Base-by-base conservation (phyloP, 2,329 filamentous ascomycete species). In the Periconia sp. region DNA sequence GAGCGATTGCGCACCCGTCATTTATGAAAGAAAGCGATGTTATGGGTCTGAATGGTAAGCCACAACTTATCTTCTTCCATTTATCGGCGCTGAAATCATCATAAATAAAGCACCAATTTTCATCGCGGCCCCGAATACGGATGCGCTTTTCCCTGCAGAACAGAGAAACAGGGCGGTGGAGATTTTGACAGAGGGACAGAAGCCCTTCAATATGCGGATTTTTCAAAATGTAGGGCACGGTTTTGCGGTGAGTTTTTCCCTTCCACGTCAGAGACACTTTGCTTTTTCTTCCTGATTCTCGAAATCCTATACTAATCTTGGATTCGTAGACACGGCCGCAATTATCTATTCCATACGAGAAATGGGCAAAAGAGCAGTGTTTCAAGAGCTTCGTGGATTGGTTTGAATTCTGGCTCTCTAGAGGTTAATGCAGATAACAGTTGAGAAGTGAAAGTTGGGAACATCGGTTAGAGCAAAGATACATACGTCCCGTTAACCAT, bases 1-100 rank as follows among this genome's bases (percentile, higher is more conserved):
- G 80, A 1, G 80, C 79, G 0, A 79, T 82, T 62, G 80, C 78
- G 0, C 80, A 82, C 56, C 81, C 81, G 1, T 76, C 80, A 0
- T 77, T 79, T 54, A 58, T 82, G 44, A 80, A 78, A 45, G 78
- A 82, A 48, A 63, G 70, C 27, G 76, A 81, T 52, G 79, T 81
- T 49, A 55, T 55, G 14, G 65, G 72, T 5, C 43, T 78, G 3
- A 71, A 74, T 72, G 75, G 72, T 27, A 8, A 27, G 23, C 8
- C 23, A 8, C 23, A 27, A 27, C 23, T 8, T 27, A 8, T 27
- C 23, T 8, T 27, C 5, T 27, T 27, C 3, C 23, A 27, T 27
- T 27, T 8, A 27, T 27, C 8, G 23, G 23, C 23, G 23, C 23
- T 27, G 8, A 27, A 27, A 27, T 27, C 3, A 27, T 27, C 23